Base-by-base conservation (phyloP, 192 early-diverging fungal species). In the Haplosporangium gracile region DNA sequence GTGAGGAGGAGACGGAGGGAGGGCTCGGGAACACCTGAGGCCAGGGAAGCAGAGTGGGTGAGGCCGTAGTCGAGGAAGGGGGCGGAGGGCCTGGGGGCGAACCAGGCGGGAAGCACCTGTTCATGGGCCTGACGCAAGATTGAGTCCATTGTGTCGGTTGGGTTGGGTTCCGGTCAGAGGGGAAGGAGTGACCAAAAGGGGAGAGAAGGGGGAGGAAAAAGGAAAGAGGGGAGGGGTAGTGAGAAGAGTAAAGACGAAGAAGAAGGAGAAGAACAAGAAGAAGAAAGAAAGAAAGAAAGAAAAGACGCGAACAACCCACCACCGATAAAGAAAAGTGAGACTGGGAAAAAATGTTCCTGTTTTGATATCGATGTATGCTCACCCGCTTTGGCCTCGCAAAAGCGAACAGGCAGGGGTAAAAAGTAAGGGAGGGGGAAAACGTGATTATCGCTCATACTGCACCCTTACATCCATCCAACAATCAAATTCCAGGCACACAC, bases 11-110 rank as follows among this genome's bases (percentile, higher is more conserved):
- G 70, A n/a, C 90, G 85, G 63, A 92, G 76, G 1, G 90, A 82
- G 5, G 90, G 82, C 74, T 93, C 92, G 7, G 91, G 91, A 24
- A 92, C 70, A 5, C 91, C 91, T n/a, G 88, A 88, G 53, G 74
- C 71, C 24, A 70, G 80, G 34, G 80, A 85, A 51, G 85, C 18
- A 1, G 87, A 75, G 9, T 72, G 53, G 34, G 87, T 86, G 29
- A 86, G 57, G 45, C 84, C 84, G 69, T 86, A 86, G 75, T 86
- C 84, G n/a, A 85, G 78, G 47, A 80, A 85, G 2, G 78, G 75
- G 63, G 83, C 47, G 26, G 78, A 40, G 5, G 60, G 69, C 47
- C 60, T 73, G 55, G 83, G 83, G 18, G 74, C 78, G 75, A 85
- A 85, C 83, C 83, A 85, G 65, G 74, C 74, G 10, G 83, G 83